phyloP scores from a whole-genome alignment of 208 protist genomes.

The Leishmania braziliensis region DNA sequence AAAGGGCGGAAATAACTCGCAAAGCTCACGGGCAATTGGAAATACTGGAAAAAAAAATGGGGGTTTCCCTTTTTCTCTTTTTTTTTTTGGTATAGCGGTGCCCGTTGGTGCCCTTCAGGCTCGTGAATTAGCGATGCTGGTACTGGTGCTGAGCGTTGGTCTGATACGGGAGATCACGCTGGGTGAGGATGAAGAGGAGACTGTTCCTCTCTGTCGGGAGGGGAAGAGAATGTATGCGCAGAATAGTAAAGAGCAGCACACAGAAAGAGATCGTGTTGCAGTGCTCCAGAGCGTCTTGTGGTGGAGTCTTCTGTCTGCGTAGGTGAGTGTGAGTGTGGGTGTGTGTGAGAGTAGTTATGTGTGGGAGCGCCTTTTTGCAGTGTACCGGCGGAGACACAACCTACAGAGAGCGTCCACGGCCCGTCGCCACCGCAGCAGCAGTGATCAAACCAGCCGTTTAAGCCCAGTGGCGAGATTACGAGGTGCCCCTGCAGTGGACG shows the following conservation, averaged over 20 bases:
- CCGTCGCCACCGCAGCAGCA: not conserved
- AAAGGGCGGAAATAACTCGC: not conserved
- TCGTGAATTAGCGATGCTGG: not conserved
- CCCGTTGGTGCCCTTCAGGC: not conserved
- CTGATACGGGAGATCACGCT: not conserved
- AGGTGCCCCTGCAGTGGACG: not conserved
- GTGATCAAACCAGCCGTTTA: not conserved
- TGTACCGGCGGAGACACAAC: too few species aligned
- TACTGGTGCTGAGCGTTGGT: not conserved
- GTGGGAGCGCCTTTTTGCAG: not conserved
- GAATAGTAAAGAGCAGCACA: not conserved
- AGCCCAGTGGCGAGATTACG: not conserved
- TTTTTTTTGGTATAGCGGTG: not conserved
- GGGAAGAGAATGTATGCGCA: not conserved
- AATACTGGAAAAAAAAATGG: not conserved
- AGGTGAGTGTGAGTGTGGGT: not conserved
- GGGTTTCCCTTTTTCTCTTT: not conserved
- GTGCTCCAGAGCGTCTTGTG: not conserved
- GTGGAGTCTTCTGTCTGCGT: not conserved
- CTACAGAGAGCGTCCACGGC: not conserved
- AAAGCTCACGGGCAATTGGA: not conserved
- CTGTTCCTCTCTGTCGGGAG: not conserved
- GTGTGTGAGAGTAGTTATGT: not conserved
- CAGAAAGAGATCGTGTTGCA: not conserved
- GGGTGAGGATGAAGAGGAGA: not conserved